Evolutionary conservation across 148 eudicot genomes (phyloP), one percentile per base, ranked within the genome.

Genomic region (Chenopodium album): DNA sequence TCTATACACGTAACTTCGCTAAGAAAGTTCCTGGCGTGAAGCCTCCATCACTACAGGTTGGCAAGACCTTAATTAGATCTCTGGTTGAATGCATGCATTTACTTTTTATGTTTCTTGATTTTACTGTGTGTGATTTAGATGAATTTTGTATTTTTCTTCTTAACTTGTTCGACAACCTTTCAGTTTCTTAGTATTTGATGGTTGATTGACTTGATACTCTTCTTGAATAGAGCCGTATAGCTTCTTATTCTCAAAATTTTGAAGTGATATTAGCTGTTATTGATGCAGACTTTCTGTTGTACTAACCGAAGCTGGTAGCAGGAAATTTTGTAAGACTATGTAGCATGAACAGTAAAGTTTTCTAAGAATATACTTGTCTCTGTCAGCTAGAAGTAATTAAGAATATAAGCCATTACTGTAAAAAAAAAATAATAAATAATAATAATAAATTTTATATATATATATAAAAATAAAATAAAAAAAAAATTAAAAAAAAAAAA

Each of bases 31-130:
- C 92, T 31, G 93, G 90, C 78, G 80, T 92, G 82, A 94, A 86
- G 90, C 95, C 99, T 79, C 98, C 98, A 81, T 89, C 87, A 72
- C 93, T 94, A 59, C 99, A 92, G 99, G 99, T 97, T 82, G 79
- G 81, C 65, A 32, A 77, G 67, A 14, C 14, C 10, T 73, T 54
- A 50, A 16, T 50, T 48, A 4, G 63, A 69, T 82, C 71, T 31
- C 11, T 46, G 44, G 31, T 75, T 71, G 64, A 77, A 41, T 82
- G 19, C 62, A 44, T 76, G 54, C 67, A n/a, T 56, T 47, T 56
- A 1, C 22, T 64, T 31, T 41, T 48, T 29, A 28, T 41, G 65
- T 76, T 67, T 48, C 63, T 71, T 76, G 13, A 20, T 77, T 34
- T 67, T 54, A 23, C 29, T 50, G 41, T 63, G 48, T 46, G 48